phyloP scores from a whole-genome alignment of 306 rosid species.

The Cucurbita argyrosperma region DNA sequence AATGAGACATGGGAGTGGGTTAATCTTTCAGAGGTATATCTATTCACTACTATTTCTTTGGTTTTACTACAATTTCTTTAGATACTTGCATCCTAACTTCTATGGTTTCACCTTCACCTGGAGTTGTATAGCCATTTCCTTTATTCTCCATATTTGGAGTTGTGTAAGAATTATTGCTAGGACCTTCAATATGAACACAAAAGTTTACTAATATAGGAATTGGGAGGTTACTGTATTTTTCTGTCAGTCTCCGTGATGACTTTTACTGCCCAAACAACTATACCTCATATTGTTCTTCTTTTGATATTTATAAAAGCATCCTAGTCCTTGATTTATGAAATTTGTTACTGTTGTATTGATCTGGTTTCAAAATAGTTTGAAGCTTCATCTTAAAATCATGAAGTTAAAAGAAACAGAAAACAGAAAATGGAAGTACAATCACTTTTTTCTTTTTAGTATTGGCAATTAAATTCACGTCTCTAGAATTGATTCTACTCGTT shows the following conservation, averaged over 20 bases:
- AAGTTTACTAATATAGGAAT: background rate
- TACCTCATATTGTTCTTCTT: background rate
- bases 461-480: background rate
- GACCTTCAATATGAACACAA: background rate
- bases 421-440: background rate
- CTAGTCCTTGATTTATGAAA: background rate
- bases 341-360: background rate
- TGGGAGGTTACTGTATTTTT: background rate
- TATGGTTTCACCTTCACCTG: background rate
- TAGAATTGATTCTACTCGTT: background rate
- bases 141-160: background rate
- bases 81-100: background rate
- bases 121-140: background rate
- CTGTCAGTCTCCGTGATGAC: background rate
- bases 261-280: background rate
- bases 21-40: constrained; percentile 76
- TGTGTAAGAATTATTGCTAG: background rate
- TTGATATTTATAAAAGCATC: constrained; percentile 3
- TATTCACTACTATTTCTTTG: constrained; percentile 7
- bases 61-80: background rate
- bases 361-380: background rate
- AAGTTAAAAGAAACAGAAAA: background rate
- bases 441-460: background rate
- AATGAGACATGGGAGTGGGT: constrained; percentile 86
- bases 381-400: background rate